These are phyloP conservation scores for Fusarium albosuccineum DNA, from an alignment of 2,329 filamentous ascomycete genomes.

Conservation along the genomic window DNA sequence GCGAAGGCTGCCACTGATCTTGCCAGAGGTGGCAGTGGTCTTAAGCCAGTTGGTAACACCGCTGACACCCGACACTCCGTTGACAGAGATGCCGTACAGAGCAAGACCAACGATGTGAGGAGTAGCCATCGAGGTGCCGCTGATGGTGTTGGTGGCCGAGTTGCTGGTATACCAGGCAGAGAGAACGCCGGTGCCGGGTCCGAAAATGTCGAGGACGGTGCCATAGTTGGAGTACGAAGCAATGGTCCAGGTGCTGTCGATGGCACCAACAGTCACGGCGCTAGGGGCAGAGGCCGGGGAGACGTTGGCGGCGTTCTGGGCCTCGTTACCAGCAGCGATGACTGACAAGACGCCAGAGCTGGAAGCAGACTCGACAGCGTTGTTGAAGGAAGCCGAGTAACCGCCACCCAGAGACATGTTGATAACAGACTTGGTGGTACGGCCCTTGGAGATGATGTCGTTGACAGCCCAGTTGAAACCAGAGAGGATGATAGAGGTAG, in stretches of 20 bases:
- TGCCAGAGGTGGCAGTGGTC: constrained; percentile 56
- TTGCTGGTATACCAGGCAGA: constrained; percentile 63
- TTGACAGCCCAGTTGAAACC: constrained; percentile 59
- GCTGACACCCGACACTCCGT: constrained; percentile 50
- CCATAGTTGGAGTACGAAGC: constrained; percentile 67
- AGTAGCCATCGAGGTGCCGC: constrained; percentile 74
- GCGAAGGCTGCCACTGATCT: constrained; percentile 55
- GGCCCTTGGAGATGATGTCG: constrained; percentile 58
- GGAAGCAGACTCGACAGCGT: constrained; percentile 61
- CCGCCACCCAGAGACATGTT: constrained; percentile 69
- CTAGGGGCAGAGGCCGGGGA: constrained; percentile 51
- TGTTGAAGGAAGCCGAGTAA: constrained; percentile 62
- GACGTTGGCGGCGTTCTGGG: constrained; percentile 40
- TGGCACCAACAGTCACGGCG: constrained; percentile 52
- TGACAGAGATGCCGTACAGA: constrained; percentile 60
- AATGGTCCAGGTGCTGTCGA: constrained; percentile 54
- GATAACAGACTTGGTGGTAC: constrained; percentile 59
- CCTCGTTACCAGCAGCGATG: constrained; percentile 68
- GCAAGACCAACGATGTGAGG: constrained; percentile 72
- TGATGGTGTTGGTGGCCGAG: constrained; percentile 62
- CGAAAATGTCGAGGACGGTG: constrained; percentile 63
- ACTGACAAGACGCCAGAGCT: constrained; percentile 62
- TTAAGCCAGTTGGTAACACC: constrained; percentile 59
- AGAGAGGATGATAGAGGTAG: constrained; percentile 50
- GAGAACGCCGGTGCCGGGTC: constrained; percentile 60